Evolutionary conservation across 2,329 filamentous ascomycete species (phyloP), one percentile per base, ranked within the genome.

Genomic region (Talaromyces funiculosus): DNA sequence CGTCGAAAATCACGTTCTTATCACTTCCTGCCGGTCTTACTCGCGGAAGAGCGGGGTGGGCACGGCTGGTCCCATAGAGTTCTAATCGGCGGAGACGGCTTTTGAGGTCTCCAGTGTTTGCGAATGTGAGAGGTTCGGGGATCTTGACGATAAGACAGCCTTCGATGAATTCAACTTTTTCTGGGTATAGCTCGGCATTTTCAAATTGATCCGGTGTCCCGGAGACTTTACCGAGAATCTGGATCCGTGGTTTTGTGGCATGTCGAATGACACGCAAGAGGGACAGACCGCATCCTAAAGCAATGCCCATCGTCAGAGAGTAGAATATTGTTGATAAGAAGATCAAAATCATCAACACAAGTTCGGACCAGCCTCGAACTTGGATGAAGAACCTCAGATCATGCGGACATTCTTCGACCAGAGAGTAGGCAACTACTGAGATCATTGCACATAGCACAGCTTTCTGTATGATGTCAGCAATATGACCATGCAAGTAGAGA

Each of bases 131-230:
- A 0, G 94, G 94, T 71, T 99, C 94, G 0, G 94, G 93, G 59
- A 99, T 97, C 80, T 97, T 97, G 68, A 97, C 91, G 62, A 99
- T 96, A 9, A 99, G 80, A 63, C 90, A 95, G 16, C 93, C 90
- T 65, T 97, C 92, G 57, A 97, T 84, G 68, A 96, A 92, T 72
- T 97, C 93, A 3, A 97, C 81, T 29, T 83, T 82, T 47, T 88
- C 86, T 0, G 87, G 84, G 60, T 89, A 84, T 0, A 87, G 69
- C 67, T 88, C 92, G 1, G 92, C 92, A 68, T 95, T 96, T 65
- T 93, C 90, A 69, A 96, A 97, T 4, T 85, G 86, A 65, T 89
- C 84, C 0, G 74, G 74, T 0, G 90, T 95, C 10, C 90, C 90
- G 0, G 90, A 89, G 1, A 96, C 86, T 60, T 93, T 90, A 37